Evolutionary conservation across 2,329 filamentous ascomycete species (phyloP).

Genomic region (Phialophora tarda): DNA sequence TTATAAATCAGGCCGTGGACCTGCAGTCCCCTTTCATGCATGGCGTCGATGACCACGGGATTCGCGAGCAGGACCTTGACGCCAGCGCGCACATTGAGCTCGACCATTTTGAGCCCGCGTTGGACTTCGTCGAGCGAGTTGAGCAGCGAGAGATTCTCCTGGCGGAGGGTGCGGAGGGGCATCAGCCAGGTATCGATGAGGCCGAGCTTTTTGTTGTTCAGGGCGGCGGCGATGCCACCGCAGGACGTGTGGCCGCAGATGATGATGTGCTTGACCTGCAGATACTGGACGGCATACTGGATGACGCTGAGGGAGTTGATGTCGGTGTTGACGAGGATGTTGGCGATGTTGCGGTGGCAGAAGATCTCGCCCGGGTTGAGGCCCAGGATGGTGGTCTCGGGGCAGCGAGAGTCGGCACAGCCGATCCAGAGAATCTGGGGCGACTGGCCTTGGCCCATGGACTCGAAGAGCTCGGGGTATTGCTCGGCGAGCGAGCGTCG

Average conservation of each 20-base stretch:
- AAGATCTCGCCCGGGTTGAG: slow-evolving; percentile 80
- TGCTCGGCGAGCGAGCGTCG: slow-evolving; percentile 39
- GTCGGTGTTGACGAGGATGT: slow-evolving; percentile 76
- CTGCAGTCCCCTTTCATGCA: slow-evolving; percentile 70
- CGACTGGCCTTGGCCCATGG: slow-evolving; percentile 69
- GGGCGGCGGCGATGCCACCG: slow-evolving; percentile 62
- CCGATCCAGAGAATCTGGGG: slow-evolving; percentile 76
- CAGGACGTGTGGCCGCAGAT: slow-evolving; percentile 67
- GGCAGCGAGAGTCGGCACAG: slow-evolving; percentile 83
- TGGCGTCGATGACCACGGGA: slow-evolving; percentile 70
- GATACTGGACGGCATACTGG: slow-evolving; percentile 75
- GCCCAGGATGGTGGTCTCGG: slow-evolving; percentile 80
- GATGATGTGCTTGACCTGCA: slow-evolving; percentile 70
- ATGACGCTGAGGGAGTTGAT: slow-evolving; percentile 76
- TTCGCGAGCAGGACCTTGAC: slow-evolving; percentile 72
- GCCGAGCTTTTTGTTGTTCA: slow-evolving; percentile 63
- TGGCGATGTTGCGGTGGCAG: slow-evolving; percentile 89
- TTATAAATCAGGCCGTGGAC: slow-evolving; percentile 83
- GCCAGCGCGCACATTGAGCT: slow-evolving; percentile 76
- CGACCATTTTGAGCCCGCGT: slow-evolving; percentile 67
- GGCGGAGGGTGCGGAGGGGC: slow-evolving; percentile 60
- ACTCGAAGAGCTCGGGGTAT: slow-evolving; percentile 72
- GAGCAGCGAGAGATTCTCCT: slow-evolving; percentile 59
- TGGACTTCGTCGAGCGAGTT: slow-evolving; percentile 55
- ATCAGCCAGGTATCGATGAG: slow-evolving; percentile 67